Percentiles rank a stretch among this genome's conserved stretches.
These are phyloP conservation scores for Fusarium graminum DNA, from an alignment of 2,329 filamentous ascomycete species.

Conservation along the genomic window DNA sequence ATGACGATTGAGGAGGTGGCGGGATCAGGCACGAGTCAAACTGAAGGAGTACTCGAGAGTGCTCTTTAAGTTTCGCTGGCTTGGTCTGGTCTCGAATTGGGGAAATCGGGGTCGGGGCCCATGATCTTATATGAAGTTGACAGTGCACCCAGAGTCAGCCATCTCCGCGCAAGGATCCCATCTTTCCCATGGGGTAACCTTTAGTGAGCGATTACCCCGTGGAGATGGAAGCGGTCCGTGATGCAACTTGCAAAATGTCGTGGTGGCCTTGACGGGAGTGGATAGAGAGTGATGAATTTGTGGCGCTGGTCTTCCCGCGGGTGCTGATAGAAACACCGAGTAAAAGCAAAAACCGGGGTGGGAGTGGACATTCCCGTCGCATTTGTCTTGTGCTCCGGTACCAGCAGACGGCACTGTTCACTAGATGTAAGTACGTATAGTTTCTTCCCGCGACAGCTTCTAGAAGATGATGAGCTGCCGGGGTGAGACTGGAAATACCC, in stretches of 20 bases:
- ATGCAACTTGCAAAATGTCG: neutral
- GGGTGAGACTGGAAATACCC: neutral
- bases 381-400: neutral
- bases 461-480: neutral
- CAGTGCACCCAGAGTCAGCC: neutral
- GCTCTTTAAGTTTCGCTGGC: conserved; percentile 13
- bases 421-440: neutral
- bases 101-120: conserved; percentile 18
- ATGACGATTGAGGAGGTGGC: neutral
- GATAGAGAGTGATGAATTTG: neutral
- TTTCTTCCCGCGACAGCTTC: neutral
- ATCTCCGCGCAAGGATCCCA: neutral
- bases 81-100: conserved; percentile 11
- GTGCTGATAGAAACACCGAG: neutral
- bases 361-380: neutral
- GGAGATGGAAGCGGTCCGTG: conserved; percentile 6
- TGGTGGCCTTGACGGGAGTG: neutral
- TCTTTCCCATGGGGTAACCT: conserved; percentile 28
- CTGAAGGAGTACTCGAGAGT: neutral
- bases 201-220: conserved; percentile 15
- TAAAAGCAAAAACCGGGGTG: neutral
- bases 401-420: neutral
- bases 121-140: conserved; percentile 20
- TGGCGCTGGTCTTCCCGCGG: conserved; percentile 4
- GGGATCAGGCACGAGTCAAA: neutral